Evolutionary conservation across 495 filamentous ascomycete species (phyloP).

Genomic region (Hypoxylon perforatum): DNA sequence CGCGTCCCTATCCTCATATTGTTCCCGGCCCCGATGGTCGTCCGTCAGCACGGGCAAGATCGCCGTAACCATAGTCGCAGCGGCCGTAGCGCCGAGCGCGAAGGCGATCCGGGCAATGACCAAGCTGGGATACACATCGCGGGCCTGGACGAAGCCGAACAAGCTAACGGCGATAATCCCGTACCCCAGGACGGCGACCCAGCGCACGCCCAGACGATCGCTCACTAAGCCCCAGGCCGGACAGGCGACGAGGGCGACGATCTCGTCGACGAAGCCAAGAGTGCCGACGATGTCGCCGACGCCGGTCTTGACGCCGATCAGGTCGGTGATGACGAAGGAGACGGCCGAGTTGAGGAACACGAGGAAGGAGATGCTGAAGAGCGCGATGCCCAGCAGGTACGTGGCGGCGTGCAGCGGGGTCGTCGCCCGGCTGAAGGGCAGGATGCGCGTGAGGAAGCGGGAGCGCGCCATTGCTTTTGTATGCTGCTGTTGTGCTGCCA

Average conservation of each 20-base stretch:
- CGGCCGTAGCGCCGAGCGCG: slow-evolving; percentile 88
- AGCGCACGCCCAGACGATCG: slow-evolving; percentile 86
- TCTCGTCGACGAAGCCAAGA: slow-evolving; percentile 93
- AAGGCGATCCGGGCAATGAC: slow-evolving; percentile 88
- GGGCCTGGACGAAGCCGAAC: slow-evolving; percentile 83
- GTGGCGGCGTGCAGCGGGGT: slow-evolving; percentile 79
- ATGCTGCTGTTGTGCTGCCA: too few species aligned
- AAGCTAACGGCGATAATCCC: slow-evolving; percentile 79
- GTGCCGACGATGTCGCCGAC: slow-evolving; percentile 94
- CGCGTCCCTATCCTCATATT: slow-evolving; percentile 25
- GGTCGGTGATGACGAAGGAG: slow-evolving; percentile 93
- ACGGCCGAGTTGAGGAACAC: slow-evolving; percentile 96
- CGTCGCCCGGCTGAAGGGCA: slow-evolving; percentile 68
- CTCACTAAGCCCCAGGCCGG: slow-evolving; percentile 93
- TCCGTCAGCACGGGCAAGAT: slow-evolving; percentile 87
- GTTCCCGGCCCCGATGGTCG: slow-evolving; percentile 30
- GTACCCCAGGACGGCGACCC: slow-evolving; percentile 84
- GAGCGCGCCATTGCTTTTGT: slow-evolving; percentile 29
- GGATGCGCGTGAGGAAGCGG: slow-evolving; percentile 52
- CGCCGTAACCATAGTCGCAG: slow-evolving; percentile 96
- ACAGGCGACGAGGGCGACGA: slow-evolving; percentile 90
- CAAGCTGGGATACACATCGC: slow-evolving; percentile 89
- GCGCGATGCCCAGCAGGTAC: slow-evolving; percentile 88
- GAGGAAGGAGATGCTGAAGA: slow-evolving; percentile 96
- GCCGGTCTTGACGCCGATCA: slow-evolving; percentile 77